Evolutionary conservation across 768 basidiomycete species (phyloP).

Genomic region (Boletus subparvulus): DNA sequence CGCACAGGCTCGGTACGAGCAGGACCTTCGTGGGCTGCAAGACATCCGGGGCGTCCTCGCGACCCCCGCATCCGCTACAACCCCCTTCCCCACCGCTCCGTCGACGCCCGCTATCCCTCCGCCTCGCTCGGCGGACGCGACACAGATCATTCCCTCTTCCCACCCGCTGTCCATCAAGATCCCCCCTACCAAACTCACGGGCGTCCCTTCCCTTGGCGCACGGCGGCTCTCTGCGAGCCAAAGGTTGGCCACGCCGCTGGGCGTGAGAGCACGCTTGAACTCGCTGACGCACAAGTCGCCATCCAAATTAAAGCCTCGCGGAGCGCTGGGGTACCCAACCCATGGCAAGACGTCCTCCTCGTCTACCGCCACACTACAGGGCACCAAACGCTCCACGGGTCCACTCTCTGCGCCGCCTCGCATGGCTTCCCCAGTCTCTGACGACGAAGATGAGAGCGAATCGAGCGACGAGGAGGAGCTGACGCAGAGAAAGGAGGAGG

Average conservation of each 20-base stretch:
- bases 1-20: slow-evolving; percentile 80
- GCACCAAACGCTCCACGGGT: slow-evolving; percentile 32
- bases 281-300: slow-evolving; percentile 58
- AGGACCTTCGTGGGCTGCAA: slow-evolving; percentile 77
- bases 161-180: slow-evolving; percentile 29
- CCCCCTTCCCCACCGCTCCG: slow-evolving; percentile 26
- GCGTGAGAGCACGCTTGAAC: slow-evolving; percentile 69
- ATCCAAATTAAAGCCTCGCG: slow-evolving; percentile 30
- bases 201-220: slow-evolving; percentile 6
- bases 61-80: slow-evolving; percentile 41
- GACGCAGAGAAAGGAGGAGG: slow-evolving; percentile 58
- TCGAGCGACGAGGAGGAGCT: slow-evolving; percentile 62
- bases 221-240: slow-evolving; percentile 39
- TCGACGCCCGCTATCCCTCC: slow-evolving; percentile 9
- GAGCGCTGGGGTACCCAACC: slow-evolving; percentile 2
- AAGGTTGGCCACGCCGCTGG: slow-evolving; percentile 54
- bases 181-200: slow-evolving; percentile 11
- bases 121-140: slow-evolving; percentile 16
- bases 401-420: slow-evolving; percentile 34
- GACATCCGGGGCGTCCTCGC: slow-evolving; percentile 61
- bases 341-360: slow-evolving; percentile 59
- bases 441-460: slow-evolving; percentile 48
- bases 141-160: slow-evolving; percentile 12
- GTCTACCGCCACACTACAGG: slow-evolving; percentile 71
- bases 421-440: slow-evolving; percentile 52